A percentile compares a stretch with the other conserved stretches of the same genome.
These are phyloP conservation scores for Suillus subalutaceus DNA, from an alignment of 768 basidiomycete genomes.

Conservation along the genomic window DNA sequence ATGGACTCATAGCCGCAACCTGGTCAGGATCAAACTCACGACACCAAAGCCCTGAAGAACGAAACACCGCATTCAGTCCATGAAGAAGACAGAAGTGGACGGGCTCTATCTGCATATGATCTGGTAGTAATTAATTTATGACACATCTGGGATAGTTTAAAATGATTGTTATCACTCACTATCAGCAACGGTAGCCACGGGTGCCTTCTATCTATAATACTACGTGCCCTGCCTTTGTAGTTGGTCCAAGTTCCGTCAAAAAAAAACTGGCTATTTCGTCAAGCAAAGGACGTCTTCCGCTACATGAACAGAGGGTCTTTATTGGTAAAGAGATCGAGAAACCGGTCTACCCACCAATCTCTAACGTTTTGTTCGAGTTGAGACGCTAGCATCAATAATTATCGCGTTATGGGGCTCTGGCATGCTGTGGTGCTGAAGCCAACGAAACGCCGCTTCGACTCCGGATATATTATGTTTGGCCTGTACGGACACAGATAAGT, in stretches of 20 bases:
- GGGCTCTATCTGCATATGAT: not conserved
- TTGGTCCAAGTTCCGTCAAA: conserved; percentile 10
- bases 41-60: conserved; percentile 6
- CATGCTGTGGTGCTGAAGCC: conserved; percentile 49
- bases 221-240: conserved; percentile 4
- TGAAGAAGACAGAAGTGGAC: not conserved
- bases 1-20: not conserved
- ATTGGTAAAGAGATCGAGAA: not conserved
- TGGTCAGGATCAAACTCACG: not conserved
- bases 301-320: not conserved
- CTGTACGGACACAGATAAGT: not conserved
- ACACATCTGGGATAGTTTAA: not conserved
- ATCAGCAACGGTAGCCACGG: not conserved
- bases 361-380: conserved; percentile 38
- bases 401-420: conserved; percentile 41
- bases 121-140: not conserved
- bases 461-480: conserved; percentile 37
- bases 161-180: not conserved
- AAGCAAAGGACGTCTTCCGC: conserved; percentile 1
- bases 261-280: conserved; percentile 8
- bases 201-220: conserved; percentile 2
- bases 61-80: not conserved
- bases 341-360: not conserved
- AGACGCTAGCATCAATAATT: conserved; percentile 47
- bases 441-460: conserved; percentile 48